Conservation (phyloP, 108 stramenopile genomes). For the Cyclotella distinguenda region DNA sequence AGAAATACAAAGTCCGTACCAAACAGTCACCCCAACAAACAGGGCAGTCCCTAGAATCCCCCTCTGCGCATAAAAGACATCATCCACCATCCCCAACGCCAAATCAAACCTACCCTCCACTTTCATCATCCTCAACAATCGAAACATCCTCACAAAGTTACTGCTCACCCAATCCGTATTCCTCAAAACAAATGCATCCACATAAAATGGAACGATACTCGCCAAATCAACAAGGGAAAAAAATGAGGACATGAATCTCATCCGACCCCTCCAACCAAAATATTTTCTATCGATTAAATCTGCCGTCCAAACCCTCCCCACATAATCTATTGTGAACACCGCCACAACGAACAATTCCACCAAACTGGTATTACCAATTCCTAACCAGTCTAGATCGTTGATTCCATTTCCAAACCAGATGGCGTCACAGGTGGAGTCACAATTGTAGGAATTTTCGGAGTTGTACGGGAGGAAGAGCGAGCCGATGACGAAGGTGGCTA, state of each 20-base stretch:
- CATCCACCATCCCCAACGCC: constrained; percentile 76
- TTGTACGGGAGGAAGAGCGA: constrained; percentile 80
- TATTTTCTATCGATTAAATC: constrained; percentile 62
- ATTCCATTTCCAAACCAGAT: constrained; percentile 79
- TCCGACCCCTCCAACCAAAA: constrained; percentile 43
- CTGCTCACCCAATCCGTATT: constrained; percentile 62
- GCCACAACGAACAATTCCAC: constrained; percentile 64
- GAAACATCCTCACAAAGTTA: constrained; percentile 89
- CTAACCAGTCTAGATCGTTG: constrained; percentile 54
- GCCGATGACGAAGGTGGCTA: constrained; percentile 73
- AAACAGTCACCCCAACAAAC: constrained; percentile 87
- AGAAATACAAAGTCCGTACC: constrained; percentile 55
- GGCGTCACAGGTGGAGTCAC: constrained; percentile 62
- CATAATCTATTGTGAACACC: constrained; percentile 84
- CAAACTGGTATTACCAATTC: constrained; percentile 66
- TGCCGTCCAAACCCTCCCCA: constrained; percentile 64
- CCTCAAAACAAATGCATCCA: constrained; percentile 76
- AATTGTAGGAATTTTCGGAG: constrained; percentile 34
- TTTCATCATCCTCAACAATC: constrained; percentile 87
- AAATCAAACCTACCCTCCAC: constrained; percentile 83
- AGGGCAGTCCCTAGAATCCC: constrained; percentile 70
- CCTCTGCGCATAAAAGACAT: constrained; percentile 74
- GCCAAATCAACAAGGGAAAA: constrained; percentile 83
- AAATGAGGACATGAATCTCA: constrained; percentile 59
- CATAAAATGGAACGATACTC: constrained; percentile 84